Evolutionary conservation across 306 rosid species (phyloP), one percentile per base, ranked within the genome.

Genomic region (Begonia fuchsioides): DNA sequence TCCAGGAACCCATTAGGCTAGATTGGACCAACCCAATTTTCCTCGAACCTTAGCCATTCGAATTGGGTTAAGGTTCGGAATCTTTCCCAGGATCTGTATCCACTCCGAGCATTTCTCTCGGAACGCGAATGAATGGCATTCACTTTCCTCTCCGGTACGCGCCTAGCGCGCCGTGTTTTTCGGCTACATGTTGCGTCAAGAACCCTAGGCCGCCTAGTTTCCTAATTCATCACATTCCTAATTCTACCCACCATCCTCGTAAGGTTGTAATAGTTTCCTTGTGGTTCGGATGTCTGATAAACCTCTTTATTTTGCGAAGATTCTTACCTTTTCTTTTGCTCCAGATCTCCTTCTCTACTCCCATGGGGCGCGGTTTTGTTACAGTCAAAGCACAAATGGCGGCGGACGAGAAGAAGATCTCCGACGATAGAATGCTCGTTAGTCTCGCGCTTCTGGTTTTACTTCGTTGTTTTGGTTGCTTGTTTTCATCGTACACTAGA

Each of bases 351-450:
- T 79, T 32, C 54, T 55, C 74, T 60, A 45, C 50, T 58, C 43
- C 55, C 58, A 50, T 38, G 57, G 72, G 73, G 53, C 76, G 79
- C 17, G 62, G 60, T 26, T 43, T n/a, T 53, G 59, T 43, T 53
- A 49, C 66, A 26, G 68, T 68, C 52, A 73, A 54, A 62, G 52
- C 79, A 38, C 74, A 61, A 17, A 77, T 75, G 82, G 76, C 92
- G 19, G 79, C 78, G 35, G 94, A 76, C 48, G 77, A 72, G 49
- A 76, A 76, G 61, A 70, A 76, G 6, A 48, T 69, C 47, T 68
- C 92, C 12, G 77, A 64, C 44, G 69, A 79, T 46, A 69, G 72
- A 75, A 84, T 90, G 97, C 97, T 84, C n/a, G 97, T 90, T 45
- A 57, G 88, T 41, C 73, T n/a, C 15, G 17, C 47, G 2, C 13